Percentiles rank a stretch among this genome's conserved stretches.
Evolutionary conservation across 768 basidiomycete genomes (phyloP).

Genomic region (Ephemerocybe angulata): DNA sequence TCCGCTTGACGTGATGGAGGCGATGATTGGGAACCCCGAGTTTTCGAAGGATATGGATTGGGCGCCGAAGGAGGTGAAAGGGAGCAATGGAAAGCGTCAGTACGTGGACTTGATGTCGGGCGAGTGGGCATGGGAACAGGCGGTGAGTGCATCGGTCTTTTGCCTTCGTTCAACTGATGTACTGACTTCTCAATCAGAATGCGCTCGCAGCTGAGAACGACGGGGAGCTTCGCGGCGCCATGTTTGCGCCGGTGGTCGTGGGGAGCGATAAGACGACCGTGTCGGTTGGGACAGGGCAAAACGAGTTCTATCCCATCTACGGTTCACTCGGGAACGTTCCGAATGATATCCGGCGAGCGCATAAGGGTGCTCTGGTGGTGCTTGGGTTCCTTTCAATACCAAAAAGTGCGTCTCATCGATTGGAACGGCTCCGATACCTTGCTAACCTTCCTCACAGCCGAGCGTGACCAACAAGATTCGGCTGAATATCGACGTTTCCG

Average conservation of each 20-base stretch:
- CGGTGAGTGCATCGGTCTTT: conserved; percentile 22
- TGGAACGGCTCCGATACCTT: background rate
- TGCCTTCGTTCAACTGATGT: background rate
- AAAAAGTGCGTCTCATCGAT: conserved; percentile 11
- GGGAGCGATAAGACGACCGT: conserved; percentile 38
- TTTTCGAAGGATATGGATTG: conserved; percentile 31
- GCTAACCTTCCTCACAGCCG: background rate
- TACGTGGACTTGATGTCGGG: conserved; percentile 39
- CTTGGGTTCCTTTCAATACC: conserved; percentile 28
- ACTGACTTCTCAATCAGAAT: conserved; percentile 16
- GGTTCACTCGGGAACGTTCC: conserved; percentile 29
- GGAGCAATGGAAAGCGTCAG: conserved; percentile 19
- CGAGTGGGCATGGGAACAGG: conserved; percentile 38
- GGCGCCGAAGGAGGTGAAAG: conserved; percentile 25
- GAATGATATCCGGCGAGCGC: conserved; percentile 29
- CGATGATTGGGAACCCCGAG: conserved; percentile 33
- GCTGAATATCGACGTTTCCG: background rate
- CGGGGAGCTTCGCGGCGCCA: conserved; percentile 21
- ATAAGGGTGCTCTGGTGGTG: conserved; percentile 26
- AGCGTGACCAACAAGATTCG: background rate
- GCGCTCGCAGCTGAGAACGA: conserved; percentile 18
- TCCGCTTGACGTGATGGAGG: conserved; percentile 22
- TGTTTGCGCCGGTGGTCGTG: conserved; percentile 30
- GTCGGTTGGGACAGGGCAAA: conserved; percentile 34
- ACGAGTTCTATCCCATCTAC: conserved; percentile 35